Percentiles rank a stretch among this genome's conserved stretches.
phyloP scores from a whole-genome alignment of 2,329 filamentous ascomycete species.

The Chaetomium strumarium region DNA sequence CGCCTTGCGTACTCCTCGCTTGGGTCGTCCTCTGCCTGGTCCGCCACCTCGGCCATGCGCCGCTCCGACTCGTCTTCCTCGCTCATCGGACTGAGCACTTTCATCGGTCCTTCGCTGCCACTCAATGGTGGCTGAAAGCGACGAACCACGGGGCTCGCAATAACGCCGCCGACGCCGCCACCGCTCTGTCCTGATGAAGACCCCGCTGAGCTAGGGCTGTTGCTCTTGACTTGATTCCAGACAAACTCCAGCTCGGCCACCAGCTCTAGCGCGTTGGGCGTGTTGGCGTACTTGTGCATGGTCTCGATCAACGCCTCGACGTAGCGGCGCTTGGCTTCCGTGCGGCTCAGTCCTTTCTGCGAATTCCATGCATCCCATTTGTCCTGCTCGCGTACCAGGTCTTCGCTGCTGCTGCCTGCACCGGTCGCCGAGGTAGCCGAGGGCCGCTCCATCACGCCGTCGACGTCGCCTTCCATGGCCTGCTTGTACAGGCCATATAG shows the following conservation, averaged over 20 bases:
- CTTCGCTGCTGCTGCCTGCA: slow-evolving; percentile 45
- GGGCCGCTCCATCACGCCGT: slow-evolving; percentile 86
- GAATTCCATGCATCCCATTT: slow-evolving; percentile 96
- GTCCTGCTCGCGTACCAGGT: slow-evolving; percentile 53
- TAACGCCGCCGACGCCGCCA: slow-evolving; percentile 30
- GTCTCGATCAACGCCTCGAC: slow-evolving; percentile 92
- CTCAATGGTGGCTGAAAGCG: slow-evolving; percentile 43
- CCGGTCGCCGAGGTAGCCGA: slow-evolving; percentile 24
- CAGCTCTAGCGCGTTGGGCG: slow-evolving; percentile 77
- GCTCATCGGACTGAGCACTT: slow-evolving; percentile 77
- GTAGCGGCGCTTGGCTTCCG: slow-evolving; percentile 89
- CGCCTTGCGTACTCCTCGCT: slow-evolving; percentile 35
- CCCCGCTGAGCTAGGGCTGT: slow-evolving; percentile 49
- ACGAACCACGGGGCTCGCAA: slow-evolving; percentile 32
- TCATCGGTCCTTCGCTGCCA: slow-evolving; percentile 53
- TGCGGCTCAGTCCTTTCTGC: slow-evolving; percentile 75
- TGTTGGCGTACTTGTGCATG: slow-evolving; percentile 94
- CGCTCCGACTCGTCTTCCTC: slow-evolving; percentile 67
- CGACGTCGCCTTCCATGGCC: slow-evolving; percentile 96
- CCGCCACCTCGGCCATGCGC: slow-evolving; percentile 38
- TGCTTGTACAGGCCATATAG: slow-evolving; percentile 99
- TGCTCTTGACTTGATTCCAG: slow-evolving; percentile 96
- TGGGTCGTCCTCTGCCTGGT: slow-evolving; percentile 36
- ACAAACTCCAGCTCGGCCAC: slow-evolving; percentile 97
- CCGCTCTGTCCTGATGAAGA: slow-evolving; percentile 43